Conservation (phyloP, 345 rosid species). For the Xanthoceras sorbifolium region DNA sequence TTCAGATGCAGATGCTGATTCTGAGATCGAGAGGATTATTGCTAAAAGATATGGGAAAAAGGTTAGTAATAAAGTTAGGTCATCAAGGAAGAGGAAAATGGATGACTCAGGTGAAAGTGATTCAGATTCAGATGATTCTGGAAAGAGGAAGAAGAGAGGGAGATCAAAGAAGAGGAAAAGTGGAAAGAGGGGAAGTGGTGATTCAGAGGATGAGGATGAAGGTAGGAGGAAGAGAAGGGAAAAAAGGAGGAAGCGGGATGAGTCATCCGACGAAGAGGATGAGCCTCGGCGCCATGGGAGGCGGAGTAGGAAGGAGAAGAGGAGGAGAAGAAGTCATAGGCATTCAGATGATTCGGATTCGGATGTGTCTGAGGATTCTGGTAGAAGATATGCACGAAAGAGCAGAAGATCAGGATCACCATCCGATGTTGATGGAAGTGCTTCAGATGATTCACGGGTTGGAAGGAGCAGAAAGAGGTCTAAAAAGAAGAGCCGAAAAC, state of each 20-base stretch:
- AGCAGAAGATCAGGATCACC: constrained; percentile 49
- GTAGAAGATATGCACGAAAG: constrained; percentile 45
- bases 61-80: constrained; percentile 38
- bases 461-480: constrained; percentile 63
- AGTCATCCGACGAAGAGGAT: constrained; percentile 45
- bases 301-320: constrained; percentile 48
- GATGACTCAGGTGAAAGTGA: constrained; percentile 44
- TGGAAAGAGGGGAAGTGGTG: constrained; percentile 52
- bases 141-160: constrained; percentile 65
- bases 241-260: constrained; percentile 61
- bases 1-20: constrained; percentile 79
- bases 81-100: constrained; percentile 40
- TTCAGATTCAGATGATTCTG: constrained; percentile 52
- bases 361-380: constrained; percentile 40
- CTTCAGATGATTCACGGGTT: constrained; percentile 53
- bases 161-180: constrained; percentile 76
- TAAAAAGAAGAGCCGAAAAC: constrained; percentile 62
- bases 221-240: constrained; percentile 53
- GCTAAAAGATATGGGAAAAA: constrained; percentile 79
- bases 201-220: constrained; percentile 66
- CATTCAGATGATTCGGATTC: constrained; percentile 47
- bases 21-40: constrained; percentile 88
- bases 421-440: constrained; percentile 53
- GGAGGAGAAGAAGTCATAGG: constrained; percentile 50
- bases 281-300: constrained; percentile 29